Evolutionary conservation across 1,284 basidiomycete species (phyloP).

Genomic region (Inonotus hispidus): DNA sequence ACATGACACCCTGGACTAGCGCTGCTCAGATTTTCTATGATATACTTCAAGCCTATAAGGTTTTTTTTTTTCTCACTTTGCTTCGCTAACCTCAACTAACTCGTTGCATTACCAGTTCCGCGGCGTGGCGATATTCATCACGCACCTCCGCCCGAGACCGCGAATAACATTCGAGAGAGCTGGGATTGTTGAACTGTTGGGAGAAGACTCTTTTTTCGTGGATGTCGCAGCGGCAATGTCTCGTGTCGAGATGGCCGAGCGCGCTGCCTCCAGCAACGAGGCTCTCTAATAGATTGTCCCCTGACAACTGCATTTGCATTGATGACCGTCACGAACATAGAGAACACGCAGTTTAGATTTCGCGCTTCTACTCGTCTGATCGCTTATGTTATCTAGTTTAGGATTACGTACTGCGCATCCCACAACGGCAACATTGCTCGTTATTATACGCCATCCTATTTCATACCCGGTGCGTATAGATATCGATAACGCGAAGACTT

Average conservation of each 20-base stretch:
- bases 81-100: conserved; percentile 2
- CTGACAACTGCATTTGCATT: too few species aligned
- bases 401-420: too few species aligned
- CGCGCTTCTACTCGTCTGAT: too few species aligned
- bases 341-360: too few species aligned
- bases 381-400: too few species aligned
- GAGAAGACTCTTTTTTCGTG: conserved; percentile 64
- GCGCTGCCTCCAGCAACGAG: background rate
- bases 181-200: conserved; percentile 60
- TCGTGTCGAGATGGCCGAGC: conserved; percentile 11
- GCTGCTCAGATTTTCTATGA: conserved; percentile 85
- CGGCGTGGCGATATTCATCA: conserved; percentile 71
- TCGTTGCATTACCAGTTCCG: conserved; percentile 41
- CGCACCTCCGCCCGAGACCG: conserved; percentile 61
- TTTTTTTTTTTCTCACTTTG: conserved; percentile 24
- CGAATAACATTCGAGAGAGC: conserved; percentile 60
- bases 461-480: too few species aligned
- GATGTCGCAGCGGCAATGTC: conserved; percentile 56
- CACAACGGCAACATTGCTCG: too few species aligned
- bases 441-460: too few species aligned
- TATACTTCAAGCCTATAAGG: conserved; percentile 71
- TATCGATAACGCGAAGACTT: too few species aligned
- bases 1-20: conserved; percentile 33
- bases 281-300: background rate
- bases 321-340: too few species aligned